Conservation (phyloP, 139 green algal genomes). For the Chlamydomonas incerta region DNA sequence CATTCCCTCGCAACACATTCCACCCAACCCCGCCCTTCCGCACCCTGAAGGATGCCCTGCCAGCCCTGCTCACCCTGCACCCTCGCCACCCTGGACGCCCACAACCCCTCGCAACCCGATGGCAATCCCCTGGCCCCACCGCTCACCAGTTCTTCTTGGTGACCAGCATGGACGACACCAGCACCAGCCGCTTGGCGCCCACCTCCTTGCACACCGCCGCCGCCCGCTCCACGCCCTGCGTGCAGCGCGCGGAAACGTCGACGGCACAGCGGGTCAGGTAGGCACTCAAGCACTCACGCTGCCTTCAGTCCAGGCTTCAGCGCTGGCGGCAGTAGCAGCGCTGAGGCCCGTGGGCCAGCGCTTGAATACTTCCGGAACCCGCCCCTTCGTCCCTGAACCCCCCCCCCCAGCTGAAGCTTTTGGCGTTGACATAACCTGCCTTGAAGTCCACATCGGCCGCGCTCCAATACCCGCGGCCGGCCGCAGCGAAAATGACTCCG, state of each 20-base stretch:
- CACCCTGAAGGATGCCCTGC: no score
- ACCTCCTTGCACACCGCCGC: slow-evolving; percentile 51
- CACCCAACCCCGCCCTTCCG: no score
- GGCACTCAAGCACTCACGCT: no score
- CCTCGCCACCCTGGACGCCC: no score
- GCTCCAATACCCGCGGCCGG: slow-evolving; percentile 61
- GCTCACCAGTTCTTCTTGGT: slow-evolving; percentile 65
- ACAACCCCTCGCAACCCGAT: no score
- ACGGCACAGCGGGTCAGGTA: no score
- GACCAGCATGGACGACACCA: slow-evolving; percentile 74
- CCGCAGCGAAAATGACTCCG: slow-evolving; percentile 69
- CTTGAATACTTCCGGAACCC: background rate
- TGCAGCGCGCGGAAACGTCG: no score
- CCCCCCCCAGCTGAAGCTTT: no score
- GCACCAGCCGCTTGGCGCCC: slow-evolving; percentile 57
- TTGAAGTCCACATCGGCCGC: slow-evolving; percentile 65
- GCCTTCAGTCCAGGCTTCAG: no score
- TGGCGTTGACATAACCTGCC: slow-evolving; percentile 13
- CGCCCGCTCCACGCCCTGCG: slow-evolving; percentile 71
- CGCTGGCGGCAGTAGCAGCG: background rate
- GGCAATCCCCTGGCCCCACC: background rate
- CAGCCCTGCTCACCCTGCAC: no score
- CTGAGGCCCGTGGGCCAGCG: background rate
- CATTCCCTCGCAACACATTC: no score
- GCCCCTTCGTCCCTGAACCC: background rate